Percentiles rank a stretch among this genome's conserved stretches.
Evolutionary conservation across 2,329 filamentous ascomycete species (phyloP).

Genomic region (Xenoacremonium recifei): DNA sequence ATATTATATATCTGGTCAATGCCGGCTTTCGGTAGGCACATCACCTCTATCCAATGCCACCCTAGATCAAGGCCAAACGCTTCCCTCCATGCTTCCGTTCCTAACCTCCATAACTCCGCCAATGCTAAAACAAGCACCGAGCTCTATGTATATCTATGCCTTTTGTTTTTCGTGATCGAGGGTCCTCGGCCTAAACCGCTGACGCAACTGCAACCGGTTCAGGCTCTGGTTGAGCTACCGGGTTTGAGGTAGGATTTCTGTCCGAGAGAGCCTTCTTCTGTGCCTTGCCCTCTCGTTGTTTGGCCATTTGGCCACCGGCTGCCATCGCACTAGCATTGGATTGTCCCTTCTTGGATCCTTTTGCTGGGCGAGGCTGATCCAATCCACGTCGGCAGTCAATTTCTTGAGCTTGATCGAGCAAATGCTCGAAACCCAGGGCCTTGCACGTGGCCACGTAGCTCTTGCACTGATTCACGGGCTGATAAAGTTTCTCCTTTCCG

Average conservation of each 20-base stretch:
- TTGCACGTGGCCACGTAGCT: conserved; percentile 70
- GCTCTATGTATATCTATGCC: too few species aligned
- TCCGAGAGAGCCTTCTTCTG: conserved; percentile 37
- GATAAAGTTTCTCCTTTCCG: conserved; percentile 67
- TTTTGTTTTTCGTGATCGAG: background rate
- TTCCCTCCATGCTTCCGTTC: too few species aligned
- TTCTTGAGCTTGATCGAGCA: conserved; percentile 62
- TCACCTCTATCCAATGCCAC: too few species aligned
- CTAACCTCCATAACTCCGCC: too few species aligned
- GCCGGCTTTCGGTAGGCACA: too few species aligned
- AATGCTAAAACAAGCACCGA: too few species aligned
- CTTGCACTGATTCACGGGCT: conserved; percentile 61
- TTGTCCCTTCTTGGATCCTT: conserved; percentile 32
- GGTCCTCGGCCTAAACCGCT: conserved; percentile 5
- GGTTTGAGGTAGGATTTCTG: conserved; percentile 24
- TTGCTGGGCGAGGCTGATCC: conserved; percentile 44
- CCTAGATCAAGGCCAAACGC: too few species aligned
- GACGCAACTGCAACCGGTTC: conserved; percentile 24
- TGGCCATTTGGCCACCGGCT: conserved; percentile 47
- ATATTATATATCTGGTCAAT: too few species aligned
- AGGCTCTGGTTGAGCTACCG: conserved; percentile 15
- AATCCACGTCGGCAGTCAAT: conserved; percentile 65
- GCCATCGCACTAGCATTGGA: conserved; percentile 42
- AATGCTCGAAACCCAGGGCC: conserved; percentile 60
- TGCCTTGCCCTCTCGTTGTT: conserved; percentile 32